Base-by-base conservation (phyloP, 768 basidiomycete species). In the Roridomyces roridus region DNA sequence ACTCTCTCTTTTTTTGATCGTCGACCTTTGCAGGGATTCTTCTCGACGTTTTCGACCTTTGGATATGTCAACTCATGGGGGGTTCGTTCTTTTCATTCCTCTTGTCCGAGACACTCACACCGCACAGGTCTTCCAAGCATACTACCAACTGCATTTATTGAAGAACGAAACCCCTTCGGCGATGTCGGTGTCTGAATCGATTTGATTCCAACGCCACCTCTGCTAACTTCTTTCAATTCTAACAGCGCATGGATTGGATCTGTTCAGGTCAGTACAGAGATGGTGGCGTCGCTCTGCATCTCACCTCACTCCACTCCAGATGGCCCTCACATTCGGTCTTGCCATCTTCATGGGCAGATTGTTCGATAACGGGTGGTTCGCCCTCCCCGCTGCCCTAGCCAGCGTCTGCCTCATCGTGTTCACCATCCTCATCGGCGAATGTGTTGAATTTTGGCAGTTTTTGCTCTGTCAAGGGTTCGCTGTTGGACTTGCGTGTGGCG, bases 181-280 rank as follows among this genome's bases (percentile, higher is more conserved):
- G 4, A 91, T 89, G 12, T 78, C 69, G n/a, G 91, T 90, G 88
- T 34, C 31, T 4, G 11, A 15, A 34, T 10, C 15, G 88, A 67
- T 52, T 79, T 68, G 18, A 1, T 24, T 43, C 23, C 20, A 20
- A 39, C 23, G 31, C 29, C 31, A 34, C 31, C 31, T 34, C 31
- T 15, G 34, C 15, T 24, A 11, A 51, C 14, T 24, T 14, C 26
- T 29, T 37, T 51, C 23, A 18, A 25, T 39, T n/a, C n/a, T 56
- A n/a, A 21, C 57, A 91, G 89, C 41, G 83, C 89, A 39, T 92
- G 89, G 90, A 92, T 92, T 29, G 90, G 91, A 6, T 92, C 90
- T 1, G 73, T 86, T 21, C 89, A 91, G 74, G 89, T 85, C 56
- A 20, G 56, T 26, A 12, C 7, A n/a, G n/a, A n/a, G n/a, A n/a